phyloP scores from a whole-genome alignment of 2,329 filamentous ascomycete species.

The Fusarium neocosmosporiellum region DNA sequence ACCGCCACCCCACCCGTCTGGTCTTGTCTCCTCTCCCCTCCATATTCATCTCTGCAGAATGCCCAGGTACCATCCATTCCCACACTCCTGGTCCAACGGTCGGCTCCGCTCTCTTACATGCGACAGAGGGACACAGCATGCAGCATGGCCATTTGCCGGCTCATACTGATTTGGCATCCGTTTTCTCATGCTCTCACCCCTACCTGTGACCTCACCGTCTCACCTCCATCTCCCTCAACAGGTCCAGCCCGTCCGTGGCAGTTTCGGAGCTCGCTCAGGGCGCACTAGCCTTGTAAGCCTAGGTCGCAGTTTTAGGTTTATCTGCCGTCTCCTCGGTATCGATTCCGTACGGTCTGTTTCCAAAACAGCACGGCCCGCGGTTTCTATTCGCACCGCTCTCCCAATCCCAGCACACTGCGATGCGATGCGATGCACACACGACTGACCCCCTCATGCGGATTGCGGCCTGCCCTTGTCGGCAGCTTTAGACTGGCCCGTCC shows the following conservation, averaged over 20 bases:
- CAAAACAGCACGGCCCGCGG: slow-evolving; percentile 11
- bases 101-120: slow-evolving; percentile 33
- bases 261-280: slow-evolving; percentile 1
- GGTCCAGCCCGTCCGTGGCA: slow-evolving; percentile 10
- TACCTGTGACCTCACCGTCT: slow-evolving; percentile 14
- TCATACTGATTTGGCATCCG: slow-evolving; percentile 4
- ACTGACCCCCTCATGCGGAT: slow-evolving; percentile 20
- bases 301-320: slow-evolving; percentile 33
- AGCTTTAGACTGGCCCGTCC: slow-evolving; percentile 9
- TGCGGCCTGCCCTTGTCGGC: slow-evolving; percentile 23
- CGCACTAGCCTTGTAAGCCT: slow-evolving; percentile 10
- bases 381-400: slow-evolving; percentile 20
- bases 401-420: background rate
- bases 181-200: slow-evolving; percentile 3
- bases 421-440: slow-evolving; percentile 6
- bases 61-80: background rate
- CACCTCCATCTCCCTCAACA: slow-evolving; percentile 17
- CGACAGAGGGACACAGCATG: background rate
- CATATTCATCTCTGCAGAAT: background rate
- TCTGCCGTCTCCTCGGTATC: slow-evolving; percentile 40
- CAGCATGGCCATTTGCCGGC: slow-evolving; percentile 25
- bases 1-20: background rate
- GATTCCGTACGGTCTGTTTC: slow-evolving; percentile 39
- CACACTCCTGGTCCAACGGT: slow-evolving; percentile 14
- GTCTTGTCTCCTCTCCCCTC: background rate